Evolutionary conservation across 768 basidiomycete species (phyloP), one percentile per base, ranked within the genome.

Genomic region (Mrakia hoshinonis): DNA sequence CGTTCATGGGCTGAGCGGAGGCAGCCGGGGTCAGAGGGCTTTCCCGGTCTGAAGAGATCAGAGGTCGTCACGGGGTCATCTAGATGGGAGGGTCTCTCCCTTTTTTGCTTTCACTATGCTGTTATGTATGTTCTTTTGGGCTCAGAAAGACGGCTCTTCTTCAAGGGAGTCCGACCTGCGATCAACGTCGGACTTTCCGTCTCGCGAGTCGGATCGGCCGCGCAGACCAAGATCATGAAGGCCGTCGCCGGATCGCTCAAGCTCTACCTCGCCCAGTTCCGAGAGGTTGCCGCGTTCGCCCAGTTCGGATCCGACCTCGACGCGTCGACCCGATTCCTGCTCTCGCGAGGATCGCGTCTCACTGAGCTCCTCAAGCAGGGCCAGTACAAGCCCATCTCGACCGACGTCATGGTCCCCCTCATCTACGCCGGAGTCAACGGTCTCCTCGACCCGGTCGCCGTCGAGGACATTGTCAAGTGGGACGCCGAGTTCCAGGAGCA

Each of bases 171-270:
- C 76, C 92, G 95, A 80, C 95, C 96, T 68, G 96, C 96, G 76
- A 98, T 98, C 82, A 98, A 98, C 84, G 96, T 99, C 85, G 96
- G 96, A 94, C 92, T 98, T 74, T 99, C 96, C 73, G 96, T 99
- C 76, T 99, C 96, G 74, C 96, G 96, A 87, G 96, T 99, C 84
- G 96, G 96, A 79, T 98, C 95, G 58, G 95, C 96, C 78, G 96
- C 96, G 79, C 96, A 99, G 84, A 97, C 95, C 94, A 97, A 82
- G 80, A 92, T 98, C 83, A 98, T 99, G 96, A 99, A 97, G 90
- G 94, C 97, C 85, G 98, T 98, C 77, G 96, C 96, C 77, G 96
- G 96, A 85, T 98, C 96, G 68, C 68, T 66, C 67, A 73, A 73
- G 84, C 87, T 99, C 60, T 99, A 99, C 87, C 91, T 99, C 76